Evolutionary conservation across 257 asterid species (phyloP).

Genomic region (Avicennia marina): DNA sequence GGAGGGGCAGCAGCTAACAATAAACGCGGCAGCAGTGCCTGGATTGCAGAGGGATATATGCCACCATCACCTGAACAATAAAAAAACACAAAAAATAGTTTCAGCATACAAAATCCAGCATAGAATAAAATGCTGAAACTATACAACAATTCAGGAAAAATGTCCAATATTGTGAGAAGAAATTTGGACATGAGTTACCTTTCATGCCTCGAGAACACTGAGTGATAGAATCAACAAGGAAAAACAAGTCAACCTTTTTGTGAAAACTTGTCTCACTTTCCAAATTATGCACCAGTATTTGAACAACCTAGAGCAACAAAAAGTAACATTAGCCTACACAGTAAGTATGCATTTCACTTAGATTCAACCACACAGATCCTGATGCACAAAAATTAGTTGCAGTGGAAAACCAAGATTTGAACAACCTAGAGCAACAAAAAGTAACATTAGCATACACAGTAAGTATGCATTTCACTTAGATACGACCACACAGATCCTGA

Average conservation of each 20-base stretch:
- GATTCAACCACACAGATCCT: conserved; percentile 1
- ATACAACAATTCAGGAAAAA: conserved; percentile 6
- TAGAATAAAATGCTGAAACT: conserved; percentile 2
- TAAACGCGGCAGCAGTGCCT: conserved; percentile 63
- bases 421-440: not conserved
- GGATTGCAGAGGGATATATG: conserved; percentile 72
- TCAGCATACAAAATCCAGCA: not conserved
- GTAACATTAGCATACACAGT: too few relatives aligned
- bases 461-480: too few relatives aligned
- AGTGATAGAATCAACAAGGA: conserved; percentile 85
- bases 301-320: conserved; percentile 51
- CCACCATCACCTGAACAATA: conserved; percentile 56
- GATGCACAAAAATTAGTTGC: not conserved
- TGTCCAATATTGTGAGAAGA: conserved; percentile 11
- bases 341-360: not conserved
- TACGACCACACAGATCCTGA: too few relatives aligned
- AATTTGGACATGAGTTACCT: conserved; percentile 37
- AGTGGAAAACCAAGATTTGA: not conserved
- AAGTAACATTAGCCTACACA: conserved; percentile 12
- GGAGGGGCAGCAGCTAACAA: conserved; percentile 91
- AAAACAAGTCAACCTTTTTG: conserved; percentile 79
- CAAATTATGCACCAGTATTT: conserved; percentile 45
- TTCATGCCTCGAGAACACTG: conserved; percentile 73
- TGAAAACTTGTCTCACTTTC: conserved; percentile 63
- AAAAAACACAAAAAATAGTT: not conserved